These are phyloP conservation scores for Cyberlindnera misumaiensis DNA, from an alignment of 805 yeast genomes.

Conservation along the genomic window DNA sequence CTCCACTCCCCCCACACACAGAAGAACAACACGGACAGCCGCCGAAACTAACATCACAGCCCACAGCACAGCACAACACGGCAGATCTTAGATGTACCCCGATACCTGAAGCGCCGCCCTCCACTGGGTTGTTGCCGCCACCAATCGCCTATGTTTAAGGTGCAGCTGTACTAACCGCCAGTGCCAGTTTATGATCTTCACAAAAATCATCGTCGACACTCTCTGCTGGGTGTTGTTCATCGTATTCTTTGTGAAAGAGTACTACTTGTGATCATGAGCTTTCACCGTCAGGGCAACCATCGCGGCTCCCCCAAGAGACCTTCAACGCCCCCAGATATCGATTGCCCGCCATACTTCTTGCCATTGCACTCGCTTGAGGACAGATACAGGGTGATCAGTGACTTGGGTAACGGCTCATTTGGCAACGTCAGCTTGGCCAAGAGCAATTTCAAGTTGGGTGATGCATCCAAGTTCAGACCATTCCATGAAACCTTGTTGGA, in stretches of 20 bases:
- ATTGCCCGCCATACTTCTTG: conserved; percentile 32
- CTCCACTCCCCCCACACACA: too few relatives aligned
- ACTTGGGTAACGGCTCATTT: conserved; percentile 69
- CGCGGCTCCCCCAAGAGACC: background rate
- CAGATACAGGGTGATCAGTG: conserved; percentile 44
- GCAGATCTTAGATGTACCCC: too few relatives aligned
- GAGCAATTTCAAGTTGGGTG: conserved; percentile 24
- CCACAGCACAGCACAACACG: too few relatives aligned
- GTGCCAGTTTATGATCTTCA: background rate
- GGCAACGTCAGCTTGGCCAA: conserved; percentile 66
- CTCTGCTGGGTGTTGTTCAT: conserved; percentile 1
- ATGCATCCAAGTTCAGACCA: conserved; percentile 10
- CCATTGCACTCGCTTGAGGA: conserved; percentile 37
- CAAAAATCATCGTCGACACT: background rate
- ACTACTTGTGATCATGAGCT: conserved; percentile 1
- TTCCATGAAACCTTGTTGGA: conserved; percentile 42
- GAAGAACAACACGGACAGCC: too few relatives aligned
- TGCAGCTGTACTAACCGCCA: too few relatives aligned
- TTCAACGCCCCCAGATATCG: conserved; percentile 30
- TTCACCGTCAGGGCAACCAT: background rate
- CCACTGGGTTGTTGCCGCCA: too few relatives aligned
- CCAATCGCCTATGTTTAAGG: too few relatives aligned
- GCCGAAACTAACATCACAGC: too few relatives aligned
- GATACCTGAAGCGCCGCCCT: too few relatives aligned
- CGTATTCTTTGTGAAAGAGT: background rate